Evolutionary conservation across 2,329 filamentous ascomycete genomes (phyloP), one percentile per base, ranked within the genome.

Genomic region (Didymella segeticola): DNA sequence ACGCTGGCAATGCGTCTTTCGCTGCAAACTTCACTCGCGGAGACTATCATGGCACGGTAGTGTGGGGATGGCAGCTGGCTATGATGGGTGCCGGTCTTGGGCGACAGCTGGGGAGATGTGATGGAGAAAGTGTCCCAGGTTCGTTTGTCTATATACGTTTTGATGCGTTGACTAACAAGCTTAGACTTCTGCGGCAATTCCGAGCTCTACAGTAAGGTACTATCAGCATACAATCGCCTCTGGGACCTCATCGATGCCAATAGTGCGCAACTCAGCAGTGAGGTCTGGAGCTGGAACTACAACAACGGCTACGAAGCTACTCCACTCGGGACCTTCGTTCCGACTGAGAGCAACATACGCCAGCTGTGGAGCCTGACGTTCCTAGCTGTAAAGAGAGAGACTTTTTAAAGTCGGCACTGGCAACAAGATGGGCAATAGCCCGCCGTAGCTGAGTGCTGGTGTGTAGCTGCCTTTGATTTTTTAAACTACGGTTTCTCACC

Each of bases 211-310:
- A 49, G 43, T 1, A 82, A 80, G 39, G 68, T 86, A 3, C 25
- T 61, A 2, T 17, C 54, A 4, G 85, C 86, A 0, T 88, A 88
- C 59, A 85, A 85, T 56, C 70, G 75, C 3, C 75, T 88, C 0
- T 88, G 85, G 85, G 80, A 86, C 60, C 73, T 80, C 0, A 86
- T 88, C 26, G 83, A 87, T 25, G 75, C 74, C 0, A 88, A 88
- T 53, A 56, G 60, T 2, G 71, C 68, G 2, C 77, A 83, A 47
- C 67, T 88, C 12, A 82, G 80, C 52, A 77, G 75, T 1, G 85
- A 88, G 63, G 83, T 88, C 0, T 88, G 86, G 86, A 85, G 80
- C 43, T 88, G 84, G 85, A 75, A 77, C 7, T 87, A 83, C 56
- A 70, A 69, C 22, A 72, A 80, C 55, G 79, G 70, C 2, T 86